Conservation (phyloP, 257 asterid species). For the Craterostigma plantagineum region DNA sequence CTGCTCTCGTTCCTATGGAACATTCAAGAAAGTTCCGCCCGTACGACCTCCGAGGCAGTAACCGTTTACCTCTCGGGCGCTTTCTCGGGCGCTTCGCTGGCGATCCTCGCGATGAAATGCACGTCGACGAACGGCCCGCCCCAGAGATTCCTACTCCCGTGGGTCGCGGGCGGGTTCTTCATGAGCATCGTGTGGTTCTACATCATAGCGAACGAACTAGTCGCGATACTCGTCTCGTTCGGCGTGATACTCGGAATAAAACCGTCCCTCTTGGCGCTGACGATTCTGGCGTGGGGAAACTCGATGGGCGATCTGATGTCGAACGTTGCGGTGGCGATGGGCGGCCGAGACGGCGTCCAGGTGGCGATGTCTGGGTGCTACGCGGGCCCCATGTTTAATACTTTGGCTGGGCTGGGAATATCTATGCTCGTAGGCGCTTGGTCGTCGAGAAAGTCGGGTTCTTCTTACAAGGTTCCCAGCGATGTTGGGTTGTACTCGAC, state of each 20-base stretch:
- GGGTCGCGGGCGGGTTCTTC: conserved; percentile 29
- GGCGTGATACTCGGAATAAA: neutral
- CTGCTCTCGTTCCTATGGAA: conserved; percentile 63
- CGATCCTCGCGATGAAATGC: conserved; percentile 44
- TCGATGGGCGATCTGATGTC: conserved; percentile 5
- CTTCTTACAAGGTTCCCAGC: neutral
- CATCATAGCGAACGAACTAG: conserved; percentile 3
- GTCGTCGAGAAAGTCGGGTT: neutral
- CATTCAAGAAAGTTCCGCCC: too few relatives aligned
- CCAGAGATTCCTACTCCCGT: conserved; percentile 40
- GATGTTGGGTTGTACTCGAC: neutral
- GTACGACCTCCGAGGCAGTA: too few relatives aligned
- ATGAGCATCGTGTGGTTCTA: conserved; percentile 7
- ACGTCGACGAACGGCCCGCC: conserved; percentile 67
- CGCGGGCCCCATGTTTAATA: conserved; percentile 7
- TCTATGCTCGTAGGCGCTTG: conserved; percentile 1
- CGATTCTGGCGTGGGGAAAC: conserved; percentile 7
- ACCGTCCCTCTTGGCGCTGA: neutral
- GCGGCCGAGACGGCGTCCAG: neutral
- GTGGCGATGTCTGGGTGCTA: conserved; percentile 4
- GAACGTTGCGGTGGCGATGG: neutral
- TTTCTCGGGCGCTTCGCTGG: too few relatives aligned
- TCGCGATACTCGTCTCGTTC: neutral
- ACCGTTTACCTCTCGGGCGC: conserved; percentile 36
- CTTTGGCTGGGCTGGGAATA: neutral